These are phyloP conservation scores for Aspergillus mulundensis DNA, from an alignment of 495 filamentous ascomycete species.

Conservation along the genomic window DNA sequence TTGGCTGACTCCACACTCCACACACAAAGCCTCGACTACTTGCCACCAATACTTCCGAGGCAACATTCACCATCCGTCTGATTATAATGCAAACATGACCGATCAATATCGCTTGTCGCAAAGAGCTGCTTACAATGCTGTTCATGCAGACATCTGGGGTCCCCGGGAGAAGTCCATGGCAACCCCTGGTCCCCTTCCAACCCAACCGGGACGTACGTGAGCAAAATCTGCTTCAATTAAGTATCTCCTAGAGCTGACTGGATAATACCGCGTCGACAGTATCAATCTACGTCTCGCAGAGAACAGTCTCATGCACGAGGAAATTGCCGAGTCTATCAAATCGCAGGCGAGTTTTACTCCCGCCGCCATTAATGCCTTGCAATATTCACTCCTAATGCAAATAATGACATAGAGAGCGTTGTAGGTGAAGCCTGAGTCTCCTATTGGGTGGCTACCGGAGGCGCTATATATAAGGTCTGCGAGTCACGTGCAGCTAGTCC, in stretches of 20 bases:
- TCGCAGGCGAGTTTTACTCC: conserved; percentile 26
- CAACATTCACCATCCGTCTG: too few species aligned
- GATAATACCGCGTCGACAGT: too few species aligned
- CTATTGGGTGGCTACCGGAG: too few species aligned
- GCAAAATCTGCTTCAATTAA: too few species aligned
- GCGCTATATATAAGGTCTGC: too few species aligned
- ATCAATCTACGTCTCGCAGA: conserved; percentile 40
- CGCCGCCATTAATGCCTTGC: too few species aligned
- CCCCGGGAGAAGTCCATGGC: conserved; percentile 15
- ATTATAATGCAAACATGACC: background rate
- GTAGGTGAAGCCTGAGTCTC: too few species aligned
- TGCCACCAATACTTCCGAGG: background rate
- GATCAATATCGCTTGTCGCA: conserved; percentile 17
- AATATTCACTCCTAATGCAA: too few species aligned
- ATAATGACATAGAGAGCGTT: too few species aligned
- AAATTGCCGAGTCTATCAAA: conserved; percentile 30
- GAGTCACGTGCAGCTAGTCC: too few species aligned
- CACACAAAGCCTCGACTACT: background rate
- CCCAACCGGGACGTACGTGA: conserved; percentile 11
- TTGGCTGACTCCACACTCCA: background rate
- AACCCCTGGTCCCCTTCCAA: conserved; percentile 16
- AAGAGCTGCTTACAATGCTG: conserved; percentile 13
- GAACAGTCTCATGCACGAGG: conserved; percentile 37
- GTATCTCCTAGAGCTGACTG: too few species aligned
- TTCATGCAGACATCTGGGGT: conserved; percentile 14